A percentile compares a stretch with the other conserved stretches of the same genome.
phyloP scores from a whole-genome alignment of 495 filamentous ascomycete genomes.

The Terfezia boudieri region DNA sequence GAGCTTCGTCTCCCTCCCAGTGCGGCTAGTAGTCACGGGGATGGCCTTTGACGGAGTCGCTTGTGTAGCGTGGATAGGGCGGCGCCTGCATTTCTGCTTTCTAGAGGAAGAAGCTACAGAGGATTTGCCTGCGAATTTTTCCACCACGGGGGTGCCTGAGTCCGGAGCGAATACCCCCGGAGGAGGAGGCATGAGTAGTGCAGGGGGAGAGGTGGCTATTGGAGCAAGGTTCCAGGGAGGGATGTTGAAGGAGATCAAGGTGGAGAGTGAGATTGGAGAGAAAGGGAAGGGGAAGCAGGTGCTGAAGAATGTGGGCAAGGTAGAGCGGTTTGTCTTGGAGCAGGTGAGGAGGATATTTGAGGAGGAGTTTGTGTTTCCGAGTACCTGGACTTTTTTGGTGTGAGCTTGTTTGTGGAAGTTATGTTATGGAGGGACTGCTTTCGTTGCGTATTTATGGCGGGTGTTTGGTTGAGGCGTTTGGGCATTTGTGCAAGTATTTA shows the following conservation, averaged over 20 bases:
- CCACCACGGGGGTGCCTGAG: conserved; percentile 9
- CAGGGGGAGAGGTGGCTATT: conserved; percentile 2
- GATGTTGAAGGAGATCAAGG: conserved; percentile 69
- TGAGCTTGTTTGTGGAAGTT: conserved; percentile 20
- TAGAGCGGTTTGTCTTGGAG: conserved; percentile 89
- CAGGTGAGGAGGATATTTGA: conserved; percentile 94
- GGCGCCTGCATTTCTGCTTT: conserved; percentile 75
- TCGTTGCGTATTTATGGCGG: too few relatives aligned
- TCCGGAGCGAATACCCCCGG: not conserved
- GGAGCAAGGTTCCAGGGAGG: conserved; percentile 37
- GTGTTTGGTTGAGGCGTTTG: too few relatives aligned
- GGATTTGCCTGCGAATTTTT: conserved; percentile 7
- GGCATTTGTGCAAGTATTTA: too few relatives aligned
- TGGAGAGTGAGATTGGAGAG: conserved; percentile 92
- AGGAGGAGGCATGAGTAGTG: not conserved
- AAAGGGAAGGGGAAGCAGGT: conserved; percentile 78
- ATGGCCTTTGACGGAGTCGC: conserved; percentile 86
- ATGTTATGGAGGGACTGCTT: too few relatives aligned
- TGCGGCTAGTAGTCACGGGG: conserved; percentile 82
- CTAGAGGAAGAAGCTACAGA: conserved; percentile 68
- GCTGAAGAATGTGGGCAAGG: conserved; percentile 94
- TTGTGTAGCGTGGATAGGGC: conserved; percentile 69
- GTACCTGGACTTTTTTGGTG: conserved; percentile 91
- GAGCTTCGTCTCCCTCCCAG: conserved; percentile 77
- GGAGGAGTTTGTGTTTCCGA: conserved; percentile 94